A percentile compares a stretch with the other conserved stretches of the same genome.
phyloP scores from a whole-genome alignment of 176 grass and related monocot genomes.

The Carex kokanica region DNA sequence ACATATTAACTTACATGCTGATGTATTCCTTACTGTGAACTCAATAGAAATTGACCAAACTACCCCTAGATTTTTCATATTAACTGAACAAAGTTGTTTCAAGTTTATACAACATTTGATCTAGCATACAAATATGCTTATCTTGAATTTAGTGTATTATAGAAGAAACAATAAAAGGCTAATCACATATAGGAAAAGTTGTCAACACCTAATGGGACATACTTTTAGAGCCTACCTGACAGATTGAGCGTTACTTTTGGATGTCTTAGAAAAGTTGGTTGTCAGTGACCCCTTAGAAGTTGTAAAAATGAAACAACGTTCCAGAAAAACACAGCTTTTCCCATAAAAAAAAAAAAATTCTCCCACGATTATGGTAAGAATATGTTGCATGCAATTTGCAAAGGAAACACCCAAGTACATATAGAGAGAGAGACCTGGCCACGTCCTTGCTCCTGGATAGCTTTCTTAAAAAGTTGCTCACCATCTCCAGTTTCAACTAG shows the following conservation, averaged over 20 bases:
- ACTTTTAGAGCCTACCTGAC: neutral
- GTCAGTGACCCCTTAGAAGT: neutral
- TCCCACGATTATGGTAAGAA: neutral
- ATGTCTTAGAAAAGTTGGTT: neutral
- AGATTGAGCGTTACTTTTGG: neutral
- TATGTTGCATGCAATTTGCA: neutral
- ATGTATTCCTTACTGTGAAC: neutral
- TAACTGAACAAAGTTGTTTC: neutral
- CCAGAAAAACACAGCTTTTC: neutral
- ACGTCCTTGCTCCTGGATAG: slow-evolving; percentile 90
- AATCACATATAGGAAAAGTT: neutral
- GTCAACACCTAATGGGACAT: neutral
- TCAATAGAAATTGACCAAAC: neutral
- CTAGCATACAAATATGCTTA: neutral
- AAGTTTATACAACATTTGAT: neutral
- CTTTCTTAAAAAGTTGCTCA: slow-evolving; percentile 80
- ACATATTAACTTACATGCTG: neutral
- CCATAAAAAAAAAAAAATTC: neutral
- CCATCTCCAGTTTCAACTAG: slow-evolving; percentile 79
- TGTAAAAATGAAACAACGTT: neutral
- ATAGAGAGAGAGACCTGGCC: slow-evolving; percentile 49
- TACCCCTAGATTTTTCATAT: neutral
- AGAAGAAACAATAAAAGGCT: neutral
- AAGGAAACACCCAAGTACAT: neutral
- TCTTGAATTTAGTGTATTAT: neutral